Percentiles rank a stretch among this genome's conserved stretches.
Evolutionary conservation across 805 yeast genomes (phyloP).

Genomic region (Wickerhamomyces alni): DNA sequence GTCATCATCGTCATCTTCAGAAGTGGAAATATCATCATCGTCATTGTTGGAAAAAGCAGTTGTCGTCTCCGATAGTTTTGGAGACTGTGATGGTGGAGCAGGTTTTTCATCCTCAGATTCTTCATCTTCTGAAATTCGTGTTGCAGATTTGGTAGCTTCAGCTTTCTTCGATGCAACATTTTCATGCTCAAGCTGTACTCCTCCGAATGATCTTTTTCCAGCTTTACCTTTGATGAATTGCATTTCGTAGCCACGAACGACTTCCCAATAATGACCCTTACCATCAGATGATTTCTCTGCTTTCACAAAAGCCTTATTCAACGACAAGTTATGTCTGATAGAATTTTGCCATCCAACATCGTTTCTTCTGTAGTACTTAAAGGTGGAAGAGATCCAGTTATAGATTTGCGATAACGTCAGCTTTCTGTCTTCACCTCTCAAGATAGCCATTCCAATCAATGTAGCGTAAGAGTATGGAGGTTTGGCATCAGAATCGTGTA

Average conservation of each 20-base stretch:
- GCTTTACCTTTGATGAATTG: slow-evolving; percentile 66
- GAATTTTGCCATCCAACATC: slow-evolving; percentile 98
- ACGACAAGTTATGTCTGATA: slow-evolving; percentile 86
- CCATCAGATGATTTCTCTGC: slow-evolving; percentile 88
- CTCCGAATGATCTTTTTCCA: slow-evolving; percentile 28
- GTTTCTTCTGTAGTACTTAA: slow-evolving; percentile 72
- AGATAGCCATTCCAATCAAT: slow-evolving; percentile 86
- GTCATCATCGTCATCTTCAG: slow-evolving; percentile 11
- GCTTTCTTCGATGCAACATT: too few species aligned
- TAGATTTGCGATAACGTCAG: slow-evolving; percentile 82
- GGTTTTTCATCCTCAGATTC: slow-evolving; percentile 5
- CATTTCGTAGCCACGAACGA: slow-evolving; percentile 75
- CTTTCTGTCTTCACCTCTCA: slow-evolving; percentile 68
- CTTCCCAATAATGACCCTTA: slow-evolving; percentile 86
- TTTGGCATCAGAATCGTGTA: slow-evolving; percentile 34
- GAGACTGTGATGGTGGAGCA: background rate
- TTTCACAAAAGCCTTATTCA: slow-evolving; percentile 89
- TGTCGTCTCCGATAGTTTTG: slow-evolving; percentile 4
- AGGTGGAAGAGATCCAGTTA: slow-evolving; percentile 85
- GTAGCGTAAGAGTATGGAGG: slow-evolving; percentile 96
- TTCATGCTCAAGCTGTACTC: slow-evolving; percentile 7
- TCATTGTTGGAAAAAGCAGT: slow-evolving; percentile 2
- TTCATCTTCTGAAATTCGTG: background rate
- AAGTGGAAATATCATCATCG: background rate
- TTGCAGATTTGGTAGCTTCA: background rate